These are phyloP conservation scores for Loxodes magnus DNA, from an alignment of 73 alveolate species.

Conservation along the genomic window DNA sequence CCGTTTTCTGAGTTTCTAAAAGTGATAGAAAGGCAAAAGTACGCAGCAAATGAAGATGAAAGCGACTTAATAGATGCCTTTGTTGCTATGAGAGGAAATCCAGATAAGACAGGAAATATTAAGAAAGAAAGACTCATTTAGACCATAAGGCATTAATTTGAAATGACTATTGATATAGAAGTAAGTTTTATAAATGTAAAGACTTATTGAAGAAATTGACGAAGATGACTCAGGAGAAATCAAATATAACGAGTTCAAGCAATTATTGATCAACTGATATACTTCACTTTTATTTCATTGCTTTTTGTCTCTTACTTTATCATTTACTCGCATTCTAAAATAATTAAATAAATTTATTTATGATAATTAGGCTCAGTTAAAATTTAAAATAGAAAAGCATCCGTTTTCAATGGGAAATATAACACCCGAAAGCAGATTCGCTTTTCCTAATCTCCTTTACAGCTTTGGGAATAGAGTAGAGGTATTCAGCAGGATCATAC, in stretches of 20 bases:
- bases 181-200: no score
- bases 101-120: constrained; percentile 71
- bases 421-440: no score
- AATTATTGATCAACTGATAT: constrained; percentile 7
- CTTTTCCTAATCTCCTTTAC: no score
- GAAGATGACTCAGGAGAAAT: constrained; percentile 6
- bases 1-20: constrained; percentile 37
- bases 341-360: no score
- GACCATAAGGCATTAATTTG: constrained; percentile 58
- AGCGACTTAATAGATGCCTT: constrained; percentile 84
- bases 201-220: constrained; percentile 10
- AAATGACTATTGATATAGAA: constrained; percentile 77
- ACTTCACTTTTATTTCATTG: no score
- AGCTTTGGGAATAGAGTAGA: no score
- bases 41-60: constrained; percentile 21
- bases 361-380: no score
- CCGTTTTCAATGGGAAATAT: no score
- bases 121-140: constrained; percentile 62
- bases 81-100: constrained; percentile 94
- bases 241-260: constrained; percentile 4
- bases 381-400: no score
- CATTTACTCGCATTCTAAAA: no score
- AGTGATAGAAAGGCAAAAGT: constrained; percentile 23
- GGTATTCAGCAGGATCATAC: no score
- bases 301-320: no score